Percentiles rank a stretch among this genome's conserved stretches.
Conservation (phyloP, 2,329 filamentous ascomycete genomes). For the Ophiostoma sp. region DNA sequence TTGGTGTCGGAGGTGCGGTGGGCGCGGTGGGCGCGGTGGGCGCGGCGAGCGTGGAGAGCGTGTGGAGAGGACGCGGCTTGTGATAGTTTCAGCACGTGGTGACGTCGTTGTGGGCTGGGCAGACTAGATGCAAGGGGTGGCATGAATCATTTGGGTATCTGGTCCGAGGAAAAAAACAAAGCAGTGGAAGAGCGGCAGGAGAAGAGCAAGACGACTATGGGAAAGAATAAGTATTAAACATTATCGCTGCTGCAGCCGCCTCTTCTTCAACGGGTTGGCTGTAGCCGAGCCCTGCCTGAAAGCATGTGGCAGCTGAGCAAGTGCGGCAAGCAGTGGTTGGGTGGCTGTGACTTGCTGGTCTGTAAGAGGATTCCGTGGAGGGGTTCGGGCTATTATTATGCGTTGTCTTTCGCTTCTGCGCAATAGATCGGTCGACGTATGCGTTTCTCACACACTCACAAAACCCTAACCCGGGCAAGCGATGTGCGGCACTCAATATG, state of each 20-base stretch:
- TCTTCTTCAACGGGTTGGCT: neutral
- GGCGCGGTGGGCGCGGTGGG: neutral
- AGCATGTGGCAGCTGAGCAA: neutral
- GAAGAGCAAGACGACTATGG: neutral
- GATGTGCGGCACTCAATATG: neutral
- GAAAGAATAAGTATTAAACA: neutral
- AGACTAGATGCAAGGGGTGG: neutral
- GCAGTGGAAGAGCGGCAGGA: neutral
- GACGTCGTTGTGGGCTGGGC: slow-evolving; percentile 15
- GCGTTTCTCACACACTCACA: neutral
- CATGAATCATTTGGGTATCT: neutral
- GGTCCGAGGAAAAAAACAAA: neutral
- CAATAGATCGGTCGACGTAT: neutral
- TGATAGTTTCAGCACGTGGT: slow-evolving; percentile 1
- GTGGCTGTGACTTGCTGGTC: slow-evolving; percentile 7
- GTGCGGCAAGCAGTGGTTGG: neutral
- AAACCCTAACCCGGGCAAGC: neutral
- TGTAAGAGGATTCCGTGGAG: neutral
- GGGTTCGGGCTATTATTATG: neutral
- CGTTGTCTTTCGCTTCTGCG: slow-evolving; percentile 1
- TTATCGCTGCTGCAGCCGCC: neutral
- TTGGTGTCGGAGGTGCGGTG: neutral
- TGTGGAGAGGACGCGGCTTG: slow-evolving; percentile 1
- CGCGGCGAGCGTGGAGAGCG: neutral
- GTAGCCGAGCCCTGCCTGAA: neutral